Base-by-base conservation (phyloP, 495 filamentous ascomycete genomes). In the Clohesyomyces aquaticus region DNA sequence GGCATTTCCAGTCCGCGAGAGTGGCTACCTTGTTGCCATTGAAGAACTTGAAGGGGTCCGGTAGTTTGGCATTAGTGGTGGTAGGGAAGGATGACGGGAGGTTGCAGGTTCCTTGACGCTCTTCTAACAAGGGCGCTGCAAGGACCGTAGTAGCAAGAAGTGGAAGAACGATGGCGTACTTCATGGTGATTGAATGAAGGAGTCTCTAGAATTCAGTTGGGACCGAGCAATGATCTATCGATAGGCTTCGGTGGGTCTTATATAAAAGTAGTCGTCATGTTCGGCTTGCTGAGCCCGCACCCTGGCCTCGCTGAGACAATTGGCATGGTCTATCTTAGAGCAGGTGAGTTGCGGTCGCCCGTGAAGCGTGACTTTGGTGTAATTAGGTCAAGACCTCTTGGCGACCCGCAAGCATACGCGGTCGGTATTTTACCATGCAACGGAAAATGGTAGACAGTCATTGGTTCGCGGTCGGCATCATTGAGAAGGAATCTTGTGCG, bases 11-110 rank as follows among this genome's bases (percentile, higher is more conserved):
- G 53, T 80, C 77, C 16, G 71, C 77, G 68, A 79, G 74, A 57
- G 75, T 79, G 1, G 76, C 72, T 14, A 85, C 74, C 67, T 76
- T 74, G 10, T 58, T 63, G 28, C 81, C 81, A 63, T 72, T 72
- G 23, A 76, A 63, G 56, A 73, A 77, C 21, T 73, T 79, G 74
- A 83, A 85, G 8, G 81, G 82, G 68, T 83, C 78, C 0, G 81
- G 81, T 16, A 85, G 77, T 52, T 67, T 67, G 12, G 65, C 23
- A 53, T 58, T 59, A 1, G 27, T 32, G 23, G 52, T 52, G 21
- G 14, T 67, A 6, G 65, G 65, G 59, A 67, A 67, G 1, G 52
- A 46, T 3, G 45, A 58, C 11, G 65, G 59, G 18, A 67, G 38
- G 19, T 38, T 60, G 65, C 65, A 67, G 6, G 43, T 42, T 8